Conservation (phyloP, 164 flowering plant genomes). For the Magnolia kwangsiensis region DNA sequence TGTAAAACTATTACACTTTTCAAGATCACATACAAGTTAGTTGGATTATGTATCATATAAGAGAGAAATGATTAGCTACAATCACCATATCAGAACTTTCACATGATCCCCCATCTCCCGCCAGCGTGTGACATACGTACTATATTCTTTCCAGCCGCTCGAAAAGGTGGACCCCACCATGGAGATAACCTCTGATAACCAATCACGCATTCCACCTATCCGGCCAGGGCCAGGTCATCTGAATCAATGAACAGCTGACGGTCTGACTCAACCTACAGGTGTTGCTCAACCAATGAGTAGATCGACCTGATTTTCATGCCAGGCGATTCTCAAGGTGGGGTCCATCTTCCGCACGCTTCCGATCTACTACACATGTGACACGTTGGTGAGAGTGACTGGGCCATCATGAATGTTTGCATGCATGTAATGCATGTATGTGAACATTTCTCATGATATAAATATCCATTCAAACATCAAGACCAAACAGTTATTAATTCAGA, state of each 20-base stretch:
- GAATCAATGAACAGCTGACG: neutral
- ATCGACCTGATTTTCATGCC: neutral
- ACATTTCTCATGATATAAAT: neutral
- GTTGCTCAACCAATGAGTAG: neutral
- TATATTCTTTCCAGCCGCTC: too few species aligned
- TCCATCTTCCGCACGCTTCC: neutral
- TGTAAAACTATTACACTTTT: neutral
- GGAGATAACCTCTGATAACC: too few species aligned
- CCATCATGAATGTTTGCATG: neutral
- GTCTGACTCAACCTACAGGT: neutral
- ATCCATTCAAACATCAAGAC: slow-evolving; percentile 2
- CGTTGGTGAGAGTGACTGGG: neutral
- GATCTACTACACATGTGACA: neutral
- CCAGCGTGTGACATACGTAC: neutral
- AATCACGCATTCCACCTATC: neutral
- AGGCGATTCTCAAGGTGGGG: neutral
- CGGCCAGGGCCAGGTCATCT: neutral
- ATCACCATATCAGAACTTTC: neutral
- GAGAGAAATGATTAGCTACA: neutral
- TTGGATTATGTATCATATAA: neutral
- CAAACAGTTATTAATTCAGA: neutral
- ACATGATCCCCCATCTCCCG: neutral
- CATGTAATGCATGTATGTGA: neutral
- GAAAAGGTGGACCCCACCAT: too few species aligned
- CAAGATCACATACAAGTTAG: neutral